A percentile compares a stretch with the other conserved stretches of the same genome.
Conservation (phyloP, 805 yeast genomes). For the Cyberlindnera americana region DNA sequence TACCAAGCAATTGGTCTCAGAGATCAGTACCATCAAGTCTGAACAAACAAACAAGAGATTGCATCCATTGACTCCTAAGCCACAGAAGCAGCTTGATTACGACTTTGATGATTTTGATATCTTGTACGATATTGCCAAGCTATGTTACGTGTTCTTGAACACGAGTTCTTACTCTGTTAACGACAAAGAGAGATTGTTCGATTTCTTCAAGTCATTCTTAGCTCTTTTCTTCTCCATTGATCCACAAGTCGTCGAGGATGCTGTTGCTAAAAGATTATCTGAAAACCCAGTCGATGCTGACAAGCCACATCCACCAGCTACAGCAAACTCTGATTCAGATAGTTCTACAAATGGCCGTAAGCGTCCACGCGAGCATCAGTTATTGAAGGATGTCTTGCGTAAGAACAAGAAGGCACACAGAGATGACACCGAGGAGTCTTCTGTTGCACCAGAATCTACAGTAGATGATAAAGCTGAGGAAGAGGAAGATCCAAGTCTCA, state of each 20-base stretch:
- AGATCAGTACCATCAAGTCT: conserved; percentile 85
- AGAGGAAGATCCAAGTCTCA: conserved; percentile 24
- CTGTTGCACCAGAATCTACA: conserved; percentile 24
- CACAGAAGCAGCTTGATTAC: conserved; percentile 70
- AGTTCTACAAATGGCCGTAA: conserved; percentile 27
- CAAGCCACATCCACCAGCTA: conserved; percentile 1
- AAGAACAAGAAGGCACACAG: conserved; percentile 40
- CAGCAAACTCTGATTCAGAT: conserved; percentile 18
- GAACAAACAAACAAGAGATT: conserved; percentile 86
- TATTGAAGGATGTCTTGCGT: conserved; percentile 56
- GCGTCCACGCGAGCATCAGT: conserved; percentile 45
- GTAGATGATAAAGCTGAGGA: conserved; percentile 28
- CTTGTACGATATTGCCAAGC: conserved; percentile 66
- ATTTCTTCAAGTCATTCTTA: conserved; percentile 66
- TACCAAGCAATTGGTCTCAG: conserved; percentile 85
- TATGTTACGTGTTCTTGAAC: conserved; percentile 63
- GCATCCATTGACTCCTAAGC: conserved; percentile 82
- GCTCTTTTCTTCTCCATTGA: conserved; percentile 68
- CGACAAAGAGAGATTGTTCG: conserved; percentile 75
- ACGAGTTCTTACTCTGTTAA: conserved; percentile 72
- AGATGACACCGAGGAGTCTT: conserved; percentile 29
- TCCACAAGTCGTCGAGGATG: conserved; percentile 42
- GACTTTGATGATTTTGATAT: conserved; percentile 63
- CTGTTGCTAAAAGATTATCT: conserved; percentile 32
- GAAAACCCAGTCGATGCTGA: conserved; percentile 6